Evolutionary conservation across 2,329 filamentous ascomycete species (phyloP).

Genomic region (Paecilomyces sp.): DNA sequence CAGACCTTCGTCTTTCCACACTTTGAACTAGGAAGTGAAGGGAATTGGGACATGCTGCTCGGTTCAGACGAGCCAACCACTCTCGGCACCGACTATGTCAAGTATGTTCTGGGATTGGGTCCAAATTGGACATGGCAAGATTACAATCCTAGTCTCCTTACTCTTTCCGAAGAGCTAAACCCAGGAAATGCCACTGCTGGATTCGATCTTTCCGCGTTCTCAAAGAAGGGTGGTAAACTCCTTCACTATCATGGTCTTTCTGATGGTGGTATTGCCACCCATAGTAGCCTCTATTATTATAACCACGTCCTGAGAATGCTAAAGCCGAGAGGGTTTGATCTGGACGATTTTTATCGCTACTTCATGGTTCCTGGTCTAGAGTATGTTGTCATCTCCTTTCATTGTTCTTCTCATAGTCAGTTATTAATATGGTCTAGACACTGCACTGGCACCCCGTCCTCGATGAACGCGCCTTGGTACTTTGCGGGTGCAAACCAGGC

Average conservation of each 20-base stretch:
- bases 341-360: slow-evolving; percentile 10
- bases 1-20: background rate
- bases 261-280: slow-evolving; percentile 17
- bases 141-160: slow-evolving; percentile 17
- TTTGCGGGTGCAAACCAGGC: slow-evolving; percentile 3
- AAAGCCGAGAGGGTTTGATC: slow-evolving; percentile 3
- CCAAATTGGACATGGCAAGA: background rate
- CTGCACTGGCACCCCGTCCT: slow-evolving; percentile 1
- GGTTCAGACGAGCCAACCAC: background rate
- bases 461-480: slow-evolving; percentile 5
- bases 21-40: background rate
- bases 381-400: background rate
- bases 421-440: slow-evolving; percentile 1
- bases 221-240: slow-evolving; percentile 35
- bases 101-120: background rate
- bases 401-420: background rate
- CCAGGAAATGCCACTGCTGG: slow-evolving; percentile 22
- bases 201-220: slow-evolving; percentile 41
- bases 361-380: slow-evolving; percentile 11
- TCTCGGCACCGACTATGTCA: background rate
- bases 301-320: slow-evolving; percentile 24
- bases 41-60: background rate
- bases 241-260: slow-evolving; percentile 36
- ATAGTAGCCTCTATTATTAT: slow-evolving; percentile 14
- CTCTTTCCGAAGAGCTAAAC: slow-evolving; percentile 34